Base-by-base conservation (phyloP, 257 asterid genomes). In the Jaltomata sinuosa region DNA sequence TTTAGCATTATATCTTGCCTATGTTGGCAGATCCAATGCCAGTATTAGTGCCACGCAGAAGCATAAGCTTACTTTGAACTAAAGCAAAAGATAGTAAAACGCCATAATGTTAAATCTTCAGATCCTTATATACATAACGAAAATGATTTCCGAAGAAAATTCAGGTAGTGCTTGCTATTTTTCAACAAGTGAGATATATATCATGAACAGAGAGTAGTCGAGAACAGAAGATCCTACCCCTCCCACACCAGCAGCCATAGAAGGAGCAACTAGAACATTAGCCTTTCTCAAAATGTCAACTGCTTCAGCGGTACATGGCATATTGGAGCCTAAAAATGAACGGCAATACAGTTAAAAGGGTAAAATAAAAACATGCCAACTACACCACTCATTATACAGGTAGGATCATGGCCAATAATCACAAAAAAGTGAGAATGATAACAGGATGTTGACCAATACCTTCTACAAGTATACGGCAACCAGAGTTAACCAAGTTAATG, bases 191-290 rank as follows among this genome's bases (percentile, higher is more conserved):
- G 8, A 74, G 57, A 45, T 6, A 45, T 57, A 42, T 82, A 32
- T 85, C 79, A 78, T 19, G 82, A 69, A 84, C 22, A 59, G 18
- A 50, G 18, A 25, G 69, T 81, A 59, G 59, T 81, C n/a, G 57
- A 49, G 81, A 34, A 61, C 77, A 65, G 84, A 72, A 59, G 32
- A 42, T 50, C 90, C 45, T 94, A 96, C 99, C 97, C 99, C 99
- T 86, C 98, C 99, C 79, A 95, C 98, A 79, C 98, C 99, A 83
- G 98, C 96, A 87, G 98, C 97, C 92, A 94, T 91, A 68, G 98
- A 93, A 71, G 99, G 98, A 83, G 99, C 98, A 81, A 94, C 94
- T 49, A 93, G 88, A 84, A 96, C 93, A 87, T 90, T 93, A 49
- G 95, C 97, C 91, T 95, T 94, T 83, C 97, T 91, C 84, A 96